Evolutionary conservation across 2,329 filamentous ascomycete genomes (phyloP).

Genomic region (Pseudogymnoascus sp.): DNA sequence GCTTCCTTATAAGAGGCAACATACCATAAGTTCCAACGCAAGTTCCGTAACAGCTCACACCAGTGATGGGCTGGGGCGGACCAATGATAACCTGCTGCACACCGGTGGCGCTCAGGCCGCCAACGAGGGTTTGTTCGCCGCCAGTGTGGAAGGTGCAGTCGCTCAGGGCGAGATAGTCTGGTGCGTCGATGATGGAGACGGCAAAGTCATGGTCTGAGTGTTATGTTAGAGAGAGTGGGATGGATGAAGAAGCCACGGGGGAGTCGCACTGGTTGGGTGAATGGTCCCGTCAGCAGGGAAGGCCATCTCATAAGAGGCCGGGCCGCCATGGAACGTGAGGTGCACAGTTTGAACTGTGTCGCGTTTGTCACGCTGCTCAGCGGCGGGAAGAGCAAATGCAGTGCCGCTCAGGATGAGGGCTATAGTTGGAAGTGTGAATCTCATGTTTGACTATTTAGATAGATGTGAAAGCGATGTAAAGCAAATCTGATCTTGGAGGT

Average conservation of each 20-base stretch:
- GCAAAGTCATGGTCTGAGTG: constrained; percentile 32
- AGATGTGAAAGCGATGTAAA: neutral
- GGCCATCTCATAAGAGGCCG: constrained; percentile 34
- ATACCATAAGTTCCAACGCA: constrained; percentile 36
- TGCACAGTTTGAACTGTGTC: neutral
- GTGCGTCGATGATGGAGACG: constrained; percentile 35
- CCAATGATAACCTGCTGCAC: constrained; percentile 32
- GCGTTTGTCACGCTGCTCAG: neutral
- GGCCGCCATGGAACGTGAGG: constrained; percentile 37
- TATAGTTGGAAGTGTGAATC: neutral
- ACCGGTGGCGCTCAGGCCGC: constrained; percentile 27
- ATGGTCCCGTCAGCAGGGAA: constrained; percentile 36
- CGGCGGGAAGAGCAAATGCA: neutral
- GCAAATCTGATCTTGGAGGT: neutral
- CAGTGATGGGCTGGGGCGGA: constrained; percentile 37
- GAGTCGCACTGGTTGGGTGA: constrained; percentile 31
- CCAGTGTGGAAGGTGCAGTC: constrained; percentile 39
- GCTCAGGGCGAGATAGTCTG: constrained; percentile 36
- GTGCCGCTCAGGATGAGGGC: constrained; percentile 1
- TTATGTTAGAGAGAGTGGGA: neutral
- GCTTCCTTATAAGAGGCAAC: constrained; percentile 12
- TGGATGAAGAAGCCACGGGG: neutral
- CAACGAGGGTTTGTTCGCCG: constrained; percentile 26
- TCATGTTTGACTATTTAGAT: neutral
- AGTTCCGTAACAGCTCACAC: constrained; percentile 36